Evolutionary conservation across 73 alveolate genomes (phyloP).

Genomic region (Stentor roeselii): DNA sequence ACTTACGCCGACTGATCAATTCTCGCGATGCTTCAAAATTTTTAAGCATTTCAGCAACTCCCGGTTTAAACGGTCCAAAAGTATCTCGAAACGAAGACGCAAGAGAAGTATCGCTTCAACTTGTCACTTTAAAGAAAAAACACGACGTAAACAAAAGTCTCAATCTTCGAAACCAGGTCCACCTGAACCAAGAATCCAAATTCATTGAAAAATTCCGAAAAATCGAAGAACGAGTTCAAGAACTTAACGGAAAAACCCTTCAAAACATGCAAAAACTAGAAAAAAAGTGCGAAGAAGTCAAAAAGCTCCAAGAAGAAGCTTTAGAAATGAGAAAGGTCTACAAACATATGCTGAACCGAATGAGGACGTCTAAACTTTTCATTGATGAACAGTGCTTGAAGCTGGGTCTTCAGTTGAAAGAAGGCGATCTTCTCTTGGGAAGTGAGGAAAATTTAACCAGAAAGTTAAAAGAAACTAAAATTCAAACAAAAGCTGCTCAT

Average conservation of each 20-base stretch:
- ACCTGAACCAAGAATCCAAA: too few species aligned
- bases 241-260: neutral
- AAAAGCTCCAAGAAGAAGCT: slow-evolving; percentile 13
- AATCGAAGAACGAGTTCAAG: neutral
- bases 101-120: neutral
- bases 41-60: neutral
- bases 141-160: neutral
- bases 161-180: neutral
- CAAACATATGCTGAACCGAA: slow-evolving; percentile 18
- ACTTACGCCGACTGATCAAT: too few species aligned
- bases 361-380: neutral
- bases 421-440: neutral
- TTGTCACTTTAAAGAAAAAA: neutral
- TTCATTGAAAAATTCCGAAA: neutral
- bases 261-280: slow-evolving; percentile 13
- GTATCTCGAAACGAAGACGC: neutral
- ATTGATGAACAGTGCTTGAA: neutral
- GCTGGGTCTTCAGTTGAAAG: neutral
- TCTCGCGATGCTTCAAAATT: neutral
- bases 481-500: neutral
- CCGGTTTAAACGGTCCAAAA: neutral
- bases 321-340: neutral
- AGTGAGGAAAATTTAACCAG: neutral
- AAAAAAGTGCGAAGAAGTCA: neutral
- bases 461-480: neutral